Evolutionary conservation across 1,284 basidiomycete species (phyloP).

Genomic region (Bjerkandera adusta): DNA sequence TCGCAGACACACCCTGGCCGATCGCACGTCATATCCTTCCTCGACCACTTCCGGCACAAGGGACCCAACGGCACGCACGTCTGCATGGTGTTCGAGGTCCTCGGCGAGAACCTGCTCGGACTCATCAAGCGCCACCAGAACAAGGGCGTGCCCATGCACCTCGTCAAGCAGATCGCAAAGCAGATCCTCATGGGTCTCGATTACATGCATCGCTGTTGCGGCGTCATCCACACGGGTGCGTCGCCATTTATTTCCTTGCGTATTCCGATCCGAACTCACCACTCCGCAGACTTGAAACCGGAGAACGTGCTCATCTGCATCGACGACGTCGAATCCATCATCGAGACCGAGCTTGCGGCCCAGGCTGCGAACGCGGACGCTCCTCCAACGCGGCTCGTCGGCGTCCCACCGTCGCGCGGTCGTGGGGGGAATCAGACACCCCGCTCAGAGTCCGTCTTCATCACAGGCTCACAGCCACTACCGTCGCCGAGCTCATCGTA

Average conservation of each 20-base stretch:
- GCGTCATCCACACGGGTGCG: conserved; percentile 86
- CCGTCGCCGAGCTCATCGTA: conserved; percentile 77
- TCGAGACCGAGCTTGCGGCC: conserved; percentile 79
- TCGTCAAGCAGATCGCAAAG: conserved; percentile 97
- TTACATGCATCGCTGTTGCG: conserved; percentile 97
- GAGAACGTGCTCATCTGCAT: conserved; percentile 98
- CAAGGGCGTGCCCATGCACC: conserved; percentile 90
- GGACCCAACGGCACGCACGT: conserved; percentile 97
- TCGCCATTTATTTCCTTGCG: conserved; percentile 24
- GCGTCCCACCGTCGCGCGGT: conserved; percentile 93
- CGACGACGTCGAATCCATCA: conserved; percentile 95
- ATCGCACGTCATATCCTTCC: conserved; percentile 90
- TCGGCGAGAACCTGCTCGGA: conserved; percentile 97
- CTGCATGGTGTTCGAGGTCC: conserved; percentile 99
- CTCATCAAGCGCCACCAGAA: conserved; percentile 96
- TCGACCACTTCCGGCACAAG: conserved; percentile 96
- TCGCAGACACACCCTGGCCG: conserved; percentile 70
- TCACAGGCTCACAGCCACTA: conserved; percentile 92
- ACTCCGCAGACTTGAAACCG: conserved; percentile 81
- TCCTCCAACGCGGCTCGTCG: conserved; percentile 80
- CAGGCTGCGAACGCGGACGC: conserved; percentile 43
- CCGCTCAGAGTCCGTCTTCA: conserved; percentile 84
- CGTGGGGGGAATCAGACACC: conserved; percentile 98
- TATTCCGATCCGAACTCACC: background rate
- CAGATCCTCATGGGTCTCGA: conserved; percentile 94